Evolutionary conservation across 1,284 basidiomycete genomes (phyloP).

Genomic region (Rhizoctonia solani): DNA sequence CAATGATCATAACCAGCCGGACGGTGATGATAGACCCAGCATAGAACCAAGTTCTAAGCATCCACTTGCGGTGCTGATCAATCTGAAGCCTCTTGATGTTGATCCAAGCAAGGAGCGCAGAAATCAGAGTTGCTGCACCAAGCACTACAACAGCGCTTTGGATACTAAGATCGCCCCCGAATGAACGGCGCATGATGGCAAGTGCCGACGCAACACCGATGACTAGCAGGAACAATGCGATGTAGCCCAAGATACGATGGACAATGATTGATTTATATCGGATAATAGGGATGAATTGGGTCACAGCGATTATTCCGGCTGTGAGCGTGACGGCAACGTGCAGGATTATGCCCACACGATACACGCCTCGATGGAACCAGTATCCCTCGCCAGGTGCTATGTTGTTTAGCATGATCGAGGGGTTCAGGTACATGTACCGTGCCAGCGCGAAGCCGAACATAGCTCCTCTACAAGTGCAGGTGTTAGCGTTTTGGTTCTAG

Average conservation of each 20-base stretch:
- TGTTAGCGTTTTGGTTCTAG: background rate
- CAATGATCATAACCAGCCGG: conserved; percentile 20
- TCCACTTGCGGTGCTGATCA: conserved; percentile 38
- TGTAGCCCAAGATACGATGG: conserved; percentile 34
- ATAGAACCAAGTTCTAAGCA: conserved; percentile 35
- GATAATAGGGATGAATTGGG: conserved; percentile 36
- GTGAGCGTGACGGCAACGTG: conserved; percentile 18
- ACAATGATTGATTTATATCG: conserved; percentile 31
- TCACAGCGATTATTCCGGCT: conserved; percentile 30
- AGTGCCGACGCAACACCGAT: conserved; percentile 19
- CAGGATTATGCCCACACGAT: conserved; percentile 18
- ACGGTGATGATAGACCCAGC: conserved; percentile 25
- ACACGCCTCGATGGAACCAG: background rate
- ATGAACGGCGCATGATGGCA: conserved; percentile 20
- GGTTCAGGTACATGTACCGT: conserved; percentile 24
- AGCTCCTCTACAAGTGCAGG: background rate
- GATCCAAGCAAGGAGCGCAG: conserved; percentile 27
- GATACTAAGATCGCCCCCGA: conserved; percentile 32
- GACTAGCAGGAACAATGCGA: conserved; percentile 20
- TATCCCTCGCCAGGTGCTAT: conserved; percentile 14
- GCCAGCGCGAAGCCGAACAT: conserved; percentile 25
- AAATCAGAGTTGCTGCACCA: conserved; percentile 4
- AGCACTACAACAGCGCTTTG: conserved; percentile 22
- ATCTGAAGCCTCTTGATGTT: conserved; percentile 36
- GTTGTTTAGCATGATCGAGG: background rate